phyloP scores from a whole-genome alignment of 2,329 filamentous ascomycete genomes.

The Diaporthe citri region DNA sequence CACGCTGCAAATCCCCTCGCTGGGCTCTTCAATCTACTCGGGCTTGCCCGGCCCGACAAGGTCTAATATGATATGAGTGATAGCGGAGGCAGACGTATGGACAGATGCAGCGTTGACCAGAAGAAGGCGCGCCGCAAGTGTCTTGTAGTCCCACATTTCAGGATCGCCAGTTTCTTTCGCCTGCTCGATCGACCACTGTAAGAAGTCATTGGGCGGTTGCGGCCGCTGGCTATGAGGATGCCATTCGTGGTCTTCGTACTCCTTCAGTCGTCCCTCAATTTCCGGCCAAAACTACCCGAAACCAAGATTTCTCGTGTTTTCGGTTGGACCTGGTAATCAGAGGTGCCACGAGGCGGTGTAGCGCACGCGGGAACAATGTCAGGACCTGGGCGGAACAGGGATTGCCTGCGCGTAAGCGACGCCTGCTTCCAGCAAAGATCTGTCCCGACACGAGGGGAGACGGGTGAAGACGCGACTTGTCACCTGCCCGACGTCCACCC shows the following conservation, averaged over 20 bases:
- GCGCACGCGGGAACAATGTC: conserved; percentile 36
- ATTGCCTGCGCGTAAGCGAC: conserved; percentile 5
- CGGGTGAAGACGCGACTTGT: conserved; percentile 49
- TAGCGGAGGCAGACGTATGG: conserved; percentile 53
- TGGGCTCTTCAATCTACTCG: conserved; percentile 46
- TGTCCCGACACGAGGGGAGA: conserved; percentile 45
- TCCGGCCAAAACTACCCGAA: conserved; percentile 40
- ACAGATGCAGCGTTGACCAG: conserved; percentile 50
- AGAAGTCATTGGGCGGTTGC: conserved; percentile 36
- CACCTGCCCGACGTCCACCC: conserved; percentile 46
- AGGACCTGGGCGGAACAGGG: conserved; percentile 39
- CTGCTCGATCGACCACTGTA: conserved; percentile 36
- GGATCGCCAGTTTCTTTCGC: conserved; percentile 2
- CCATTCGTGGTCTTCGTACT: conserved; percentile 29
- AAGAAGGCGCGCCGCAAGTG: conserved; percentile 24
- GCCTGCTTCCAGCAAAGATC: neutral
- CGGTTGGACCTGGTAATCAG: conserved; percentile 41
- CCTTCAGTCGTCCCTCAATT: conserved; percentile 37
- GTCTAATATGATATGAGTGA: conserved; percentile 54
- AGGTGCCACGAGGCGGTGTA: conserved; percentile 40
- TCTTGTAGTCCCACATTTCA: neutral
- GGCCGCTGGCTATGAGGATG: conserved; percentile 22
- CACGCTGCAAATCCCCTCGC: conserved; percentile 50
- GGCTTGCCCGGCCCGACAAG: conserved; percentile 49
- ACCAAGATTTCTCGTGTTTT: conserved; percentile 29